A percentile compares a stretch with the other conserved stretches of the same genome.
These are phyloP conservation scores for Chlorella sp. DNA, from an alignment of 139 green algal species.

Conservation along the genomic window DNA sequence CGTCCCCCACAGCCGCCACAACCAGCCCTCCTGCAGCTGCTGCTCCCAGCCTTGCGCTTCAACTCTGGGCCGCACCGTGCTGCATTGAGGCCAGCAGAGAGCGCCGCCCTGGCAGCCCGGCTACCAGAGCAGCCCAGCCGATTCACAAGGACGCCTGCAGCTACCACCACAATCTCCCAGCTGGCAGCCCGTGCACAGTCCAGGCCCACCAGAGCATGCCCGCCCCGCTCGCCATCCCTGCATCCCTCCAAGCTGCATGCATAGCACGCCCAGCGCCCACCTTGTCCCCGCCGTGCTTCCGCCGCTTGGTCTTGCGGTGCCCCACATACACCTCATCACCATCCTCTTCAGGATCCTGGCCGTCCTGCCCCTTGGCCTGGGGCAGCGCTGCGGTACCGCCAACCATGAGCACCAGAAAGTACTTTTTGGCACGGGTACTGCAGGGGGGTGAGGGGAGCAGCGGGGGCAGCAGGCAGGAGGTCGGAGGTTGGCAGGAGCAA, in stretches of 20 bases:
- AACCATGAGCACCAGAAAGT: slow-evolving; percentile 97
- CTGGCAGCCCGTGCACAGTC: too few species aligned
- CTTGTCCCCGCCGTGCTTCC: slow-evolving; percentile 39
- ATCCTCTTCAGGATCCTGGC: slow-evolving; percentile 41
- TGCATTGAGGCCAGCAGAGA: too few species aligned
- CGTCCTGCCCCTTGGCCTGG: slow-evolving; percentile 62
- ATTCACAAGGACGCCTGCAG: too few species aligned
- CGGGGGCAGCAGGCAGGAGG: not conserved
- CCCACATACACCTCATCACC: slow-evolving; percentile 47
- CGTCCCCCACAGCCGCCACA: too few species aligned
- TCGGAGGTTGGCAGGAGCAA: not conserved
- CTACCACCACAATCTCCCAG: too few species aligned
- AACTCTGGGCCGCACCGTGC: too few species aligned
- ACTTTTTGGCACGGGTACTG: slow-evolving; percentile 94
- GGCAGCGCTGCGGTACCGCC: slow-evolving; percentile 66
- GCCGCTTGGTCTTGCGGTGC: slow-evolving; percentile 42
- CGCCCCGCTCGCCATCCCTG: too few species aligned
- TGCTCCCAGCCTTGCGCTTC: not conserved
- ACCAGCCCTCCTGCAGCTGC: too few species aligned
- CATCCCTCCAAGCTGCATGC: too few species aligned
- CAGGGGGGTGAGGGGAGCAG: not conserved
- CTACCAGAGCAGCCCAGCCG: too few species aligned
- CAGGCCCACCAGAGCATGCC: not conserved
- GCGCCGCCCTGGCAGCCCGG: too few species aligned
- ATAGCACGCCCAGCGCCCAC: not conserved